A percentile compares a stretch with the other conserved stretches of the same genome.
Evolutionary conservation across 2,329 filamentous ascomycete species (phyloP).

Genomic region (Verticillium dahliae): DNA sequence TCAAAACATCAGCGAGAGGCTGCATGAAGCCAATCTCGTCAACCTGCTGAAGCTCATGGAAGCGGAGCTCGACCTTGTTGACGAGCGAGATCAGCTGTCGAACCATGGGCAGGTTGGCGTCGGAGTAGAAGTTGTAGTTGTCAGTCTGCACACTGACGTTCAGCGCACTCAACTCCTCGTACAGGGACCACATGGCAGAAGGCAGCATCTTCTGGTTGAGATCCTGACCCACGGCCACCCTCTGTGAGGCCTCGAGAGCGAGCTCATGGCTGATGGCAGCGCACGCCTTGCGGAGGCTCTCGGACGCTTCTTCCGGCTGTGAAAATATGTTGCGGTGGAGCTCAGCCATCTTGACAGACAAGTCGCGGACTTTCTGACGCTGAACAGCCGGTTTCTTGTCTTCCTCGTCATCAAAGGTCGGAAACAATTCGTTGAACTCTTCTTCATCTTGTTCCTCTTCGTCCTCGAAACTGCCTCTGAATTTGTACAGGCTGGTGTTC

Average conservation of each 20-base stretch:
- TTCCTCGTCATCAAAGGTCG: constrained; percentile 55
- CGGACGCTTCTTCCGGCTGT: constrained; percentile 28
- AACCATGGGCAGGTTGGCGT: constrained; percentile 70
- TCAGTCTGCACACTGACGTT: constrained; percentile 26
- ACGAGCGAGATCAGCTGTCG: constrained; percentile 66
- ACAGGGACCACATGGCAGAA: constrained; percentile 57
- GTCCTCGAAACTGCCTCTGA: constrained; percentile 70
- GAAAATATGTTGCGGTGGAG: constrained; percentile 52
- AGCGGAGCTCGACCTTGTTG: constrained; percentile 62
- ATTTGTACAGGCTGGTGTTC: constrained; percentile 74
- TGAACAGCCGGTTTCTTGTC: constrained; percentile 19
- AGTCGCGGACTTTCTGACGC: constrained; percentile 38
- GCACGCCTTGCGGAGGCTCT: constrained; percentile 37
- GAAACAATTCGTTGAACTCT: constrained; percentile 77
- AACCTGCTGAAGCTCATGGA: constrained; percentile 61
- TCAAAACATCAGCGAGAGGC: constrained; percentile 71
- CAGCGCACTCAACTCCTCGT: constrained; percentile 47
- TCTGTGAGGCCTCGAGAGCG: constrained; percentile 18
- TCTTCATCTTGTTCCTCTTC: constrained; percentile 68
- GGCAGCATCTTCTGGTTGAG: constrained; percentile 55
- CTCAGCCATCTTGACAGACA: constrained; percentile 55
- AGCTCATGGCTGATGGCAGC: constrained; percentile 33
- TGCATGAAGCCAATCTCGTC: constrained; percentile 67
- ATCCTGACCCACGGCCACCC: constrained; percentile 19
- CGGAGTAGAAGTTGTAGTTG: constrained; percentile 83